Base-by-base conservation (phyloP, 1,139 yeast genomes). In the Candida sanyaensis region DNA sequence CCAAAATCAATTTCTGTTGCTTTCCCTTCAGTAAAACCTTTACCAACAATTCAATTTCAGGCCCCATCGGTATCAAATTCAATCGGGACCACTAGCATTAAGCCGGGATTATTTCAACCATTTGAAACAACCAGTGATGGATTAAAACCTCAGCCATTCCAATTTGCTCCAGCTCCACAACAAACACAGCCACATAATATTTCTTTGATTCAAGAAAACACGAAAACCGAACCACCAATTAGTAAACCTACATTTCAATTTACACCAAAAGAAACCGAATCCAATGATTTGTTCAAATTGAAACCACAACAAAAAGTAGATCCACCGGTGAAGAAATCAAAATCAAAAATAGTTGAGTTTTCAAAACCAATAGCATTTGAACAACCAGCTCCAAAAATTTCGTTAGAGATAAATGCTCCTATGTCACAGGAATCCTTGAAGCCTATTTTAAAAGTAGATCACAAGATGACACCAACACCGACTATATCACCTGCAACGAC, bases 331-430 rank as follows among this genome's bases (percentile, higher is more conserved):
- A 36, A 10, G 13, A 10, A 28, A 10, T 40, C 44, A 28, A 10
- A 9, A 34, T 23, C 47, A 26, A 46, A 38, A 24, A 11, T 48
- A 31, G 44, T 49, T 30, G 43, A 49, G 17, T 49, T 47, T 33
- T 6, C 26, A 6, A 47, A 46, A 24, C 40, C 49, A 6, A 26
- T 26, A 11, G 34, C 32, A 26, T 30, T 13, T n/a, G 32, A 37
- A 5, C 13, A 27, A 27, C 32, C 41, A 12, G 41, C 10, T 12
- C 41, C 41, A 6, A 37, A 37, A 28, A 17, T 37, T 8, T 26
- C 24, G 4, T 27, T 28, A 3, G 6, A 8, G 8, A 8, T 45
- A 28, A 37, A 42, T 42, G 42, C 48, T 27, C 23, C 27, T 13
- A 10, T 17, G 11, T 27, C 42, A 8, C 28, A 36, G n/a, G 41